Conservation (phyloP, 2,329 filamentous ascomycete species). For the Colletotrichum shisoi region DNA sequence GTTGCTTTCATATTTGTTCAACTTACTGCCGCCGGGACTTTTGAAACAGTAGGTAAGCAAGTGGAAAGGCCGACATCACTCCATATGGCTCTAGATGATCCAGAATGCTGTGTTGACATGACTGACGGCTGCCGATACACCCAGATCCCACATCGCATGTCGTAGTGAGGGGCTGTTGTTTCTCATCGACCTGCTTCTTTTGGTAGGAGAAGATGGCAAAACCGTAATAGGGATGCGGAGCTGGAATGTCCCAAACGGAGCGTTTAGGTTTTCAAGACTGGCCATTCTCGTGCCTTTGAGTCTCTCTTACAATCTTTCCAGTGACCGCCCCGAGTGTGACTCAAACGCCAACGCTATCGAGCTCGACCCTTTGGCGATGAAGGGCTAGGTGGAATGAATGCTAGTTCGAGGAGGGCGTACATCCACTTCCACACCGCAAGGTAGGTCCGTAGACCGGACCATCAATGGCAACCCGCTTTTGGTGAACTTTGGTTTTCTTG, state of each 20-base stretch:
- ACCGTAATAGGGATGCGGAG: neutral
- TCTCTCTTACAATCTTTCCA: conserved; percentile 20
- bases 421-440: conserved; percentile 26
- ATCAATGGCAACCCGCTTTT: too few species aligned
- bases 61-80: too few species aligned
- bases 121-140: neutral
- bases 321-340: conserved; percentile 14
- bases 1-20: neutral
- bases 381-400: neutral
- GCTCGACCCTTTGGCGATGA: neutral
- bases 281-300: conserved; percentile 29
- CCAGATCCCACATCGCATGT: neutral
- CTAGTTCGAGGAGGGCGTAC: conserved; percentile 3
- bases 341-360: conserved; percentile 19
- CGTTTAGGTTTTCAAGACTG: conserved; percentile 4
- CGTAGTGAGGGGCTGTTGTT: neutral
- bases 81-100: too few species aligned
- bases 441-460: neutral
- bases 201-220: neutral
- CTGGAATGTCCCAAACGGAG: neutral
- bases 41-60: too few species aligned
- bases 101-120: neutral
- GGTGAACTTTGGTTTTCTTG: neutral
- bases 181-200: neutral
- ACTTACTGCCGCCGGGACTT: neutral